phyloP scores from a whole-genome alignment of 2,329 filamentous ascomycete genomes.

The Scedosporium boydii region DNA sequence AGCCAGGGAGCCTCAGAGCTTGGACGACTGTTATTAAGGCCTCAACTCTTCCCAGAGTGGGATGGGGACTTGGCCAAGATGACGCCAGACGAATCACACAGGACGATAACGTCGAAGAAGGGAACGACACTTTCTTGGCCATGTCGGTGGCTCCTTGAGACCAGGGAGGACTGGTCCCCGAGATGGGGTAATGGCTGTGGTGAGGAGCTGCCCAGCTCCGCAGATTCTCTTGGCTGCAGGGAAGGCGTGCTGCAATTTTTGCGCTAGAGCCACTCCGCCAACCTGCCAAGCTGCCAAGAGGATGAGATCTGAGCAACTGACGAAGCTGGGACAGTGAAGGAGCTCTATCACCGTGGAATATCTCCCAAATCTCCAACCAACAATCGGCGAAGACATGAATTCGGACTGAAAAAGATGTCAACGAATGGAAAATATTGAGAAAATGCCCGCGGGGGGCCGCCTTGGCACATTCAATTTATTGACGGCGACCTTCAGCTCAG shows the following conservation, averaged over 20 bases:
- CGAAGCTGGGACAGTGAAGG: neutral
- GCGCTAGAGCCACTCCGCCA: conserved; percentile 3
- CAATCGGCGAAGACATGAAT: neutral
- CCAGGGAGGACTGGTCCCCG: neutral
- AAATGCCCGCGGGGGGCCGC: neutral
- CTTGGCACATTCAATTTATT: neutral
- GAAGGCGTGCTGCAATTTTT: neutral
- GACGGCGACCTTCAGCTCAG: neutral
- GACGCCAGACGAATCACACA: neutral
- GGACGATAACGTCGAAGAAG: neutral
- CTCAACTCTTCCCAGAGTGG: neutral
- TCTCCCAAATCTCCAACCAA: neutral
- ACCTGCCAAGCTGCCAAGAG: neutral
- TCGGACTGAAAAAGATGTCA: neutral
- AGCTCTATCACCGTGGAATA: neutral
- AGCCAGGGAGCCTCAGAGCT: too few species aligned
- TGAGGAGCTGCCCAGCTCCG: neutral
- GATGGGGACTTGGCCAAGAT: neutral
- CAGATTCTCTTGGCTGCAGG: neutral
- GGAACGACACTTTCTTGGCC: neutral
- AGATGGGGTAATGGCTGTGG: neutral
- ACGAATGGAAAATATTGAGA: neutral
- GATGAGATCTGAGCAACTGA: neutral
- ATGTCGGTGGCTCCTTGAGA: neutral
- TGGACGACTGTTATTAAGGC: neutral